These are phyloP conservation scores for Daldinia sp. DNA, from an alignment of 2,329 filamentous ascomycete species.

Conservation along the genomic window DNA sequence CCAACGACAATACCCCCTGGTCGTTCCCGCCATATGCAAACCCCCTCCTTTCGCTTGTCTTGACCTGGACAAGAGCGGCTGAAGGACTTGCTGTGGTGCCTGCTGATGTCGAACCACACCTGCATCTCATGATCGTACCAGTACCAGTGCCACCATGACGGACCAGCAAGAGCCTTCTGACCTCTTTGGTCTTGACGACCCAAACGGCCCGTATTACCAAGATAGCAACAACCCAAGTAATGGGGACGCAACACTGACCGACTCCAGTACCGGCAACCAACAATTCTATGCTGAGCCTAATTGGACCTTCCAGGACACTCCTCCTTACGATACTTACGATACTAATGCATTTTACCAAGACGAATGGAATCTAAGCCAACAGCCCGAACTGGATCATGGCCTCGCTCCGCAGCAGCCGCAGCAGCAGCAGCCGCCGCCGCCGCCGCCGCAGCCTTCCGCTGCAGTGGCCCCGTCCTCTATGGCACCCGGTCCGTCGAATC, in stretches of 20 bases:
- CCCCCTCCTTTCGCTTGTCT: constrained; percentile 43
- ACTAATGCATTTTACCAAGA: constrained; percentile 52
- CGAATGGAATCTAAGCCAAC: constrained; percentile 50
- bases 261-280: constrained; percentile 41
- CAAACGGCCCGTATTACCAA: constrained; percentile 51
- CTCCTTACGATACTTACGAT: constrained; percentile 62
- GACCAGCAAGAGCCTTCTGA: constrained; percentile 55
- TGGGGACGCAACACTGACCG: constrained; percentile 47
- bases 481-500: constrained; percentile 53
- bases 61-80: constrained; percentile 40
- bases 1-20: constrained; percentile 35
- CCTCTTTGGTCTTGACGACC: constrained; percentile 61
- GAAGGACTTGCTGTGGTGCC: constrained; percentile 42
- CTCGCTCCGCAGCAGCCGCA: constrained; percentile 50
- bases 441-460: constrained; percentile 52
- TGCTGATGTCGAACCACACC: constrained; percentile 53
- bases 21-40: constrained; percentile 43
- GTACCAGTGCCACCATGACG: constrained; percentile 47
- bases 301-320: constrained; percentile 64
- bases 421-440: constrained; percentile 53
- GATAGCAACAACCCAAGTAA: constrained; percentile 48
- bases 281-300: constrained; percentile 56
- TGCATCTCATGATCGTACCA: constrained; percentile 53
- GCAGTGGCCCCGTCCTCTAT: constrained; percentile 48
- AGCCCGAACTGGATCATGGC: constrained; percentile 49